Conservation (phyloP, 2,329 filamentous ascomycete genomes). For the Claviceps cyperi region DNA sequence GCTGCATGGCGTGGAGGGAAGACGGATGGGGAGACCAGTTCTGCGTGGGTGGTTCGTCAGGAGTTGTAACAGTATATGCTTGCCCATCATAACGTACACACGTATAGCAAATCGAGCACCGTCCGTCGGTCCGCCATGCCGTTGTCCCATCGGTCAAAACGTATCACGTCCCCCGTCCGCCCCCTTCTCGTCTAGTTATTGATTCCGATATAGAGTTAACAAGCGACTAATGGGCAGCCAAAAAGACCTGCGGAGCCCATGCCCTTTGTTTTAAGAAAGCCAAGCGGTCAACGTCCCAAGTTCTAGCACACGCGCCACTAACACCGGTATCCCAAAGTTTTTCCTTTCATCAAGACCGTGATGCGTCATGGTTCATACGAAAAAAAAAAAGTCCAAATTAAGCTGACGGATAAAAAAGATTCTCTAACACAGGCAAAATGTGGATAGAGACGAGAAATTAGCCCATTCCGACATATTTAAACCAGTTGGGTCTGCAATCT, state of each 20-base stretch:
- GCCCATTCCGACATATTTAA: constrained; percentile 80
- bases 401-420: not conserved
- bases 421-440: not conserved
- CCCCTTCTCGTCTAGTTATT: constrained; percentile 3
- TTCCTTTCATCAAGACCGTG: not conserved
- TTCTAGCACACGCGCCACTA: constrained; percentile 4
- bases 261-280: not conserved
- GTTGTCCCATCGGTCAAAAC: no score
- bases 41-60: constrained; percentile 50
- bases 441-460: constrained; percentile 22
- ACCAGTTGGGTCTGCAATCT: constrained; percentile 93
- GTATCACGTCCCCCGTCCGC: not conserved
- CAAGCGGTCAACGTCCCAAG: not conserved
- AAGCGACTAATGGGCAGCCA: not conserved
- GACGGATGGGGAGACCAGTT: constrained; percentile 49
- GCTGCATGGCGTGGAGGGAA: constrained; percentile 48
- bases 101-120: not conserved
- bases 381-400: not conserved
- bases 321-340: constrained; percentile 3
- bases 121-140: no score
- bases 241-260: not conserved
- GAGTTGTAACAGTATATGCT: constrained; percentile 48
- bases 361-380: not conserved
- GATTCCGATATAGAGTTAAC: constrained; percentile 1
- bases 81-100: constrained; percentile 18